Evolutionary conservation across 2,329 filamentous ascomycete genomes (phyloP), one percentile per base, ranked within the genome.

Genomic region (Domatiomyces globalis): DNA sequence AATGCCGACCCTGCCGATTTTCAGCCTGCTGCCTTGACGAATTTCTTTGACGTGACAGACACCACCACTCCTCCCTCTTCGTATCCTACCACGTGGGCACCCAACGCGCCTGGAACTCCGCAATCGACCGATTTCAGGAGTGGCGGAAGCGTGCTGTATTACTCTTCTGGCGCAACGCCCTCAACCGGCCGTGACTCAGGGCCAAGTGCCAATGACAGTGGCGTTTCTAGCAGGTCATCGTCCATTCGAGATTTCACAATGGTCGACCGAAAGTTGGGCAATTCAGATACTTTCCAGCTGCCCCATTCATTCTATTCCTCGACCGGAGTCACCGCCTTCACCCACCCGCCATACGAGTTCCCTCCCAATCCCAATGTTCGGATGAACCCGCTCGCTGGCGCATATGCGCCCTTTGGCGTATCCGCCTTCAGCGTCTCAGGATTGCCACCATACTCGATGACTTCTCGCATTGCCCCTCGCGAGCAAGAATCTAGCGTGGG

Each of bases 201-300:
- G 61, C 65, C 73, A 59, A 66, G 70, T 54, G 66, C 70, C 29
- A 69, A 71, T 25, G 67, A 67, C 27, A 65, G 63, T 51, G 67
- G 70, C 39, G 63, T 72, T 25, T 57, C 65, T 18, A 62, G 57
- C 43, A 64, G 57, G 45, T 63, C 63, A 18, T 62, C 66, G 25
- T 69, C 71, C 12, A 39, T 39, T 33, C 69, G 65, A 15, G 73
- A 73, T 56, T 61, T 68, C 22, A 68, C 65, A 2, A 62, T 71
- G 18, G 62, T 77, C 25, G 73, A 78, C 50, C 71, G 71, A 51
- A 74, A 73, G 54, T 61, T 77, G 18, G 67, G 70, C 15, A 70
- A 69, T 17, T 66, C 73, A 48, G 71, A 76, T 54, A 63, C 69
- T 44, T 69, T 69, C 6, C 61, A 64, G 45, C 66, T 68, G 43